A percentile compares a stretch with the other conserved stretches of the same genome.
These are phyloP conservation scores for Ailanthus altissimus DNA, from an alignment of 345 rosid species.

Conservation along the genomic window DNA sequence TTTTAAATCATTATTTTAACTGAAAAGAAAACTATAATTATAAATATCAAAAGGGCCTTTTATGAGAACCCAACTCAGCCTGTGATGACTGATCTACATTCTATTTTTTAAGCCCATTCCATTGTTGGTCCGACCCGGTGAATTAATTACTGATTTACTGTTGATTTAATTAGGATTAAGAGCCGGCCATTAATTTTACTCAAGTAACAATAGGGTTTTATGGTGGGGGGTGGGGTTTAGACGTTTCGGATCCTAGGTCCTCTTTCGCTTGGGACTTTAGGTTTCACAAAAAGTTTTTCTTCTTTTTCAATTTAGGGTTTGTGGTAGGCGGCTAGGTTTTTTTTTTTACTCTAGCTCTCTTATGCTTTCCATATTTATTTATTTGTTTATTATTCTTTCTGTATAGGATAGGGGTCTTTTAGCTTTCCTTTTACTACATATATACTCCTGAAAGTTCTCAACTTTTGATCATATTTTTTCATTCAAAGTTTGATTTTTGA, in stretches of 20 bases:
- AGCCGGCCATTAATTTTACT: too few species aligned
- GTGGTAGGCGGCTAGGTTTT: constrained; percentile 56
- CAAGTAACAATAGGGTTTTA: constrained; percentile 2
- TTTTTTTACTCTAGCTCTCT: constrained; percentile 20
- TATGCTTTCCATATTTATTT: not conserved
- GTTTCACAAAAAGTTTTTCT: not conserved
- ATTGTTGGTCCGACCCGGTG: not conserved
- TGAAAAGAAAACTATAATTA: too few species aligned
- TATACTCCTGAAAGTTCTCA: not conserved
- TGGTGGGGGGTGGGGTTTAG: not conserved
- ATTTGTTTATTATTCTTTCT: not conserved
- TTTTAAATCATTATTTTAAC: too few species aligned
- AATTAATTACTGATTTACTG: not conserved
- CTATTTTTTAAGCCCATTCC: too few species aligned
- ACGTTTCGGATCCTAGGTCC: not conserved
- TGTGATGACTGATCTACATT: too few species aligned
- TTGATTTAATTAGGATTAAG: not conserved
- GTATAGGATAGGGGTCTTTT: too few species aligned
- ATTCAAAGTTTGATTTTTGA: constrained; percentile 14
- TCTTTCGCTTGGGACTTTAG: not conserved
- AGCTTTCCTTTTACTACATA: not conserved
- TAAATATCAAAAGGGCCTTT: too few species aligned
- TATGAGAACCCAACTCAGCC: too few species aligned
- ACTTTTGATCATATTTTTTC: not conserved
- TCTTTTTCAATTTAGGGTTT: constrained; percentile 5